phyloP scores from a whole-genome alignment of 495 filamentous ascomycete species.

The Physcia stellaris region DNA sequence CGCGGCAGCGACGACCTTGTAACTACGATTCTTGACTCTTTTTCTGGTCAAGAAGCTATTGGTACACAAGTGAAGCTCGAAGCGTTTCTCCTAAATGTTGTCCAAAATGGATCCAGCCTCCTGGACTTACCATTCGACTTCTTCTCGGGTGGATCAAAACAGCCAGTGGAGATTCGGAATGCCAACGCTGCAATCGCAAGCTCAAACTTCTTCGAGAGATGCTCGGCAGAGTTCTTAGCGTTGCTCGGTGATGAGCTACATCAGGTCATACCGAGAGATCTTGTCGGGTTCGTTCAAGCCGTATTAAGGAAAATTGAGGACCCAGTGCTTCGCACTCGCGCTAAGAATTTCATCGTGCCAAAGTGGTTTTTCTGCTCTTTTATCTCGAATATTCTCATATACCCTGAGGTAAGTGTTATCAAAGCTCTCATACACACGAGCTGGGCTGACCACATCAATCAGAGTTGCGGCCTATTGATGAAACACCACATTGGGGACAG shows the following conservation, averaged over 20 bases:
- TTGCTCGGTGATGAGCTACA: conserved; percentile 55
- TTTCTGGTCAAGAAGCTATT: conserved; percentile 80
- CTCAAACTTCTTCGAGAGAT: conserved; percentile 80
- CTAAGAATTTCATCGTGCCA: conserved; percentile 13
- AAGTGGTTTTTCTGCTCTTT: conserved; percentile 80
- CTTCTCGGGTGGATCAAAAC: too few species aligned
- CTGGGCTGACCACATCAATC: neutral
- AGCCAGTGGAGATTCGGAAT: conserved; percentile 49
- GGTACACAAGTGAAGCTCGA: conserved; percentile 78
- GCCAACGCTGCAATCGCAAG: conserved; percentile 62
- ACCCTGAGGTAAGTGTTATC: conserved; percentile 58
- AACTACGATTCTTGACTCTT: conserved; percentile 63
- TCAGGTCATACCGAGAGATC: conserved; percentile 68
- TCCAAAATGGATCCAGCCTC: conserved; percentile 84
- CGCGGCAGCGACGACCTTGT: conserved; percentile 50
- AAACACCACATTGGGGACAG: conserved; percentile 86
- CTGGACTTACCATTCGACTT: conserved; percentile 48
- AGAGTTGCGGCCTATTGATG: conserved; percentile 76
- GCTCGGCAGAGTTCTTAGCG: conserved; percentile 70
- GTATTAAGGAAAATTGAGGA: conserved; percentile 64
- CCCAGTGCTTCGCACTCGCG: conserved; percentile 28
- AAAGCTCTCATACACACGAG: neutral
- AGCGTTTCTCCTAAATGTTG: conserved; percentile 81
- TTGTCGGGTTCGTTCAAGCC: conserved; percentile 67
- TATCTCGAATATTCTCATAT: conserved; percentile 69